Evolutionary conservation across 73 alveolate genomes (phyloP).

Genomic region (Tetrahymena elliotti): DNA sequence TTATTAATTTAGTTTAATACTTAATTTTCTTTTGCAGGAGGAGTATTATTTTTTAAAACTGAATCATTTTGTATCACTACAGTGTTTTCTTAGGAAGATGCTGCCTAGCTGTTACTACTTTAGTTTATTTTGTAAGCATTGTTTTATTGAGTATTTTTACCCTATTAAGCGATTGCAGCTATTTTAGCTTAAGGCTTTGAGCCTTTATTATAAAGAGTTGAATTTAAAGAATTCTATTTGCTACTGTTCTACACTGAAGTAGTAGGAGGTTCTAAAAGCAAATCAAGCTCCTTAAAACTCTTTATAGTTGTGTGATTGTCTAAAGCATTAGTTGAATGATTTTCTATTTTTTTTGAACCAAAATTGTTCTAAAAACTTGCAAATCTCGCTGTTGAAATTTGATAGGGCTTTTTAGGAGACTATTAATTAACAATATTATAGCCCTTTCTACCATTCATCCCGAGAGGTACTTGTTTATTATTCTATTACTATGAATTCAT

Average conservation of each 20-base stretch:
- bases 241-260: neutral
- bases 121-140: neutral
- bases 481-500: neutral
- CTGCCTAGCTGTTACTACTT: neutral
- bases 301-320: neutral
- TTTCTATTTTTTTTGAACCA: neutral
- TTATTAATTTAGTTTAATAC: neutral
- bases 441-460: neutral
- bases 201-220: neutral
- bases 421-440: too few species aligned
- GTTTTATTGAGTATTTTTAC: neutral
- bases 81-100: neutral
- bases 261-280: neutral
- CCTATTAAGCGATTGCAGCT: neutral
- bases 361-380: neutral
- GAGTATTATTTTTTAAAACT: neutral
- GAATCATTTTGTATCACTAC: neutral
- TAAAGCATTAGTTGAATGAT: neutral
- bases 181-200: neutral
- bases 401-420: neutral
- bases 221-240: neutral
- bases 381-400: neutral
- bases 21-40: neutral
- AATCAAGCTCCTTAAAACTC: neutral
- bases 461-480: neutral